Base-by-base conservation (phyloP, 352 stramenopile genomes). In the Globisporangium barbulae region DNA sequence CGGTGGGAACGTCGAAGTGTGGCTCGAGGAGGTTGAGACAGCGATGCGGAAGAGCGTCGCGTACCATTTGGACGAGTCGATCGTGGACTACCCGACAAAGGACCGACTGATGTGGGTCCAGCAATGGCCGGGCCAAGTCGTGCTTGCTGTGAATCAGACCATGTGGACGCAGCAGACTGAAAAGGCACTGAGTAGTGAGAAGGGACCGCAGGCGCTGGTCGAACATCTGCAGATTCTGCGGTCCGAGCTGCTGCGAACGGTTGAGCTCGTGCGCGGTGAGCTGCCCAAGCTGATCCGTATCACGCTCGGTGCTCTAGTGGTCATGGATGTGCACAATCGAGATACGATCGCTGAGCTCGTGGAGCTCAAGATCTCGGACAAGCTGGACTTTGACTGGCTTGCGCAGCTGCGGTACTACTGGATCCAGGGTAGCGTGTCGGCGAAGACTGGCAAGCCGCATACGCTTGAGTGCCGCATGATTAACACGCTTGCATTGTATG, bases 311-410 rank as follows among this genome's bases (percentile, higher is more conserved):
- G 89, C 94, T 4, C 76, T 98, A 25, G 90, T 98, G 1, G 93
- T 98, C 10, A 97, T 98, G 86, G 94, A 98, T 64, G 94, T 98
- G 7, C 94, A 98, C 81, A 98, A 97, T 47, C 85, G 93, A 13
- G 92, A 98, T 65, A 96, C 90, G 57, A 97, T 98, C 54, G 87
- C 89, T 6, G 92, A 98, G 64, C 70, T 98, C 30, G 79, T 93
- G 48, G 74, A 92, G 2, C 69, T 96, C 39, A 76, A 93, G 30
- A 82, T 94, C 31, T 80, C 75, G 4, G 75, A 89, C 64, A 87
- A 85, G 55, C 85, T 67, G 7, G 93, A 98, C 67, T 98, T 98
- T 70, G 94, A 98, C 71, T 98, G 94, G 94, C 78, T 97, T 57
- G 87, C 88, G 1, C 93, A 98, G 67, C 67, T 98, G 15, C 90